A percentile compares a stretch with the other conserved stretches of the same genome.
phyloP scores from a whole-genome alignment of 495 filamentous ascomycete species.

The Penicillium parvum region DNA sequence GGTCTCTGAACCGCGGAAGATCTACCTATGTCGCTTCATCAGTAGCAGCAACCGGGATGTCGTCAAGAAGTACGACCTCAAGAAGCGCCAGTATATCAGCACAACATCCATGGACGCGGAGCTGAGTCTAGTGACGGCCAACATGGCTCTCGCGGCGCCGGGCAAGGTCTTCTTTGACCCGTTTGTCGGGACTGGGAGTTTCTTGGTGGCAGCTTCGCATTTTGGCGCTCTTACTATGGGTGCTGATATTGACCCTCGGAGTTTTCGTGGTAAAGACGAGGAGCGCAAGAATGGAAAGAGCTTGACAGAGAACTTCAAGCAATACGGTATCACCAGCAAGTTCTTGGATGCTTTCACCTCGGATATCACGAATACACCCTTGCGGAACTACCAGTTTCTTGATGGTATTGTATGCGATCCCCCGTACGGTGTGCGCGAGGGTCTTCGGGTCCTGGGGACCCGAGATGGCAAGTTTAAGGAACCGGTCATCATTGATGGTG shows the following conservation, averaged over 20 bases:
- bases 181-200: constrained; percentile 91
- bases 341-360: constrained; percentile 76
- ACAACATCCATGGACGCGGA: constrained; percentile 98
- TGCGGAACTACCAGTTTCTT: constrained; percentile 56
- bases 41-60: constrained; percentile 57
- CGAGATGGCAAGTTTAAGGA: constrained; percentile 59
- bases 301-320: constrained; percentile 71
- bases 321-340: constrained; percentile 64
- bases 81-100: constrained; percentile 87
- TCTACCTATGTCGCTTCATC: constrained; percentile 70
- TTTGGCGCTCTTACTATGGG: constrained; percentile 79
- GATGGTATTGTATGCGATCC: constrained; percentile 97
- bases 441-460: constrained; percentile 77
- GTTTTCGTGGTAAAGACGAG: constrained; percentile 66
- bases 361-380: constrained; percentile 84
- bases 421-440: constrained; percentile 95
- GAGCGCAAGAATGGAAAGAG: constrained; percentile 42
- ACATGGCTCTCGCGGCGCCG: constrained; percentile 75
- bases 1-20: constrained; percentile 46
- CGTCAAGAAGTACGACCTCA: constrained; percentile 77
- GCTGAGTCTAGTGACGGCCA: constrained; percentile 84
- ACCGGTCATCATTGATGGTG: constrained; percentile 65
- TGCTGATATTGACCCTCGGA: constrained; percentile 88
- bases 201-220: constrained; percentile 79
- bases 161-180: constrained; percentile 88